Conservation (phyloP, 2,329 filamentous ascomycete genomes). For the Didymella keratinophila region DNA sequence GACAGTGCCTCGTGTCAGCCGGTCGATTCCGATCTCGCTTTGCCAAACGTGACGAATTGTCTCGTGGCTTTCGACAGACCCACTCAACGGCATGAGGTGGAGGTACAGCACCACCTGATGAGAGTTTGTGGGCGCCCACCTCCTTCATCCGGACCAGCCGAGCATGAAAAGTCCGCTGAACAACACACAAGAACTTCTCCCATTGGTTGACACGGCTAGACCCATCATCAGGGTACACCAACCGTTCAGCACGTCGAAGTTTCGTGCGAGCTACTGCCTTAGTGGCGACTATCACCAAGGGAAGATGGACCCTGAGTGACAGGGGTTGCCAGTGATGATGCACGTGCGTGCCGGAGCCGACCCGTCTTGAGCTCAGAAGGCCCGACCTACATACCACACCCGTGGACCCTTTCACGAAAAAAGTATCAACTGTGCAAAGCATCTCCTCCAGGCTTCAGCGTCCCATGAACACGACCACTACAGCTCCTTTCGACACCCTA, state of each 20-base stretch:
- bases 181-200: background rate
- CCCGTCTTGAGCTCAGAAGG: background rate
- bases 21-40: conserved; percentile 21
- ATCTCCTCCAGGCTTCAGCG: background rate
- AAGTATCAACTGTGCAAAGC: background rate
- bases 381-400: background rate
- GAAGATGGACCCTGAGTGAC: conserved; percentile 16
- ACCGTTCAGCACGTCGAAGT: conserved; percentile 3
- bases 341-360: conserved; percentile 12
- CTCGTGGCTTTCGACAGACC: background rate
- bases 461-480: background rate
- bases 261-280: conserved; percentile 12
- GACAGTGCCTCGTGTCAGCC: conserved; percentile 16
- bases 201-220: background rate
- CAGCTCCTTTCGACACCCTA: background rate
- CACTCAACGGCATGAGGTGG: conserved; percentile 14
- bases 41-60: conserved; percentile 5
- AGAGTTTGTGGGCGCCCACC: background rate
- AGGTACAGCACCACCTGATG: background rate
- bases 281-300: conserved; percentile 25
- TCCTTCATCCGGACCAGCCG: conserved; percentile 12
- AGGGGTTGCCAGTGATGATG: conserved; percentile 8
- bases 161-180: background rate
- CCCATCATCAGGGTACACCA: conserved; percentile 1
- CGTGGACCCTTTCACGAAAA: background rate